Evolutionary conservation across 352 stramenopile species (phyloP).

Genomic region (Aphanomyces stellatus): DNA sequence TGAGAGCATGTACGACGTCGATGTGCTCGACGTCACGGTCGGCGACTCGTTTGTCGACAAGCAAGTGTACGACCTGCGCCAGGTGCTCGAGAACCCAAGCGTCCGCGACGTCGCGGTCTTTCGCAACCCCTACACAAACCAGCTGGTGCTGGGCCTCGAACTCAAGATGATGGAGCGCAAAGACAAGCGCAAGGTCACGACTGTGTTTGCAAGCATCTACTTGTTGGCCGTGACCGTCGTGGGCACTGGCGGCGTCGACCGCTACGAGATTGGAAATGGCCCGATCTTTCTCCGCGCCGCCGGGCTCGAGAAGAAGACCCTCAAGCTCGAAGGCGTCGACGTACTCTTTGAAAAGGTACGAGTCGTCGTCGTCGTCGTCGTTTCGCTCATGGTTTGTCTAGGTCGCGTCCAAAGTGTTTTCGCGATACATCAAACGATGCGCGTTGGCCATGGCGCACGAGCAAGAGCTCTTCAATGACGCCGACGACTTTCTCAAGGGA

Average conservation of each 20-base stretch:
- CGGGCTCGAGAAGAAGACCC: background rate
- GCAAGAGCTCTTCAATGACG: background rate
- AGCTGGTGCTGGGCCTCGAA: constrained; percentile 12
- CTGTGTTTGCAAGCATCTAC: constrained; percentile 14
- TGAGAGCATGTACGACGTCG: background rate
- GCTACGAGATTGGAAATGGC: constrained; percentile 13
- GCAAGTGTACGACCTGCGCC: background rate
- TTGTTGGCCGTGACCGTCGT: background rate
- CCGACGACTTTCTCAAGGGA: background rate
- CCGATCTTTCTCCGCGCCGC: constrained; percentile 4
- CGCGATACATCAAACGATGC: background rate
- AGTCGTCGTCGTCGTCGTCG: background rate
- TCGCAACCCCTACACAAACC: background rate
- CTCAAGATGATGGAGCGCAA: constrained; percentile 15
- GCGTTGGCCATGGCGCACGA: background rate
- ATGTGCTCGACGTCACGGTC: constrained; percentile 14
- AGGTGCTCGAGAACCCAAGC: constrained; percentile 9
- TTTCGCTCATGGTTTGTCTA: background rate
- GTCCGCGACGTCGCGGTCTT: constrained; percentile 9
- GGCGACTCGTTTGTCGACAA: constrained; percentile 12
- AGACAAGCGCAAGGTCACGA: background rate
- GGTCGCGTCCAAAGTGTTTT: background rate
- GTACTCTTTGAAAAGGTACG: constrained; percentile 1
- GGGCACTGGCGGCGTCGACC: too few species aligned
- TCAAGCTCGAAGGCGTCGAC: background rate